These are phyloP conservation scores for Chaetomium sp. DNA, from an alignment of 2,329 filamentous ascomycete genomes.

Conservation along the genomic window DNA sequence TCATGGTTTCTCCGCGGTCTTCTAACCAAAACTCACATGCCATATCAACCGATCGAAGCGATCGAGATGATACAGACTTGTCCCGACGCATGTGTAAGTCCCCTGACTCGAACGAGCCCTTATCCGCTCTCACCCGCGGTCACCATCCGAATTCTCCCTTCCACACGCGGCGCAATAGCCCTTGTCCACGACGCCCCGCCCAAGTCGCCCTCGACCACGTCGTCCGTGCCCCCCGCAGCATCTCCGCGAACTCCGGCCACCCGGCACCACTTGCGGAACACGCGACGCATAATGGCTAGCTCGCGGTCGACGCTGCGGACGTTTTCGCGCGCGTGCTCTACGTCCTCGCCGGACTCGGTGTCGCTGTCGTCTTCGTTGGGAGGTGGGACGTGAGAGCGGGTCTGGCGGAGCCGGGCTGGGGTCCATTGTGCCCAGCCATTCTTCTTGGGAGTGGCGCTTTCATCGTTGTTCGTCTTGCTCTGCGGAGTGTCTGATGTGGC, in stretches of 20 bases:
- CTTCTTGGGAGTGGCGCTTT: neutral
- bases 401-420: conserved; percentile 31
- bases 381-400: conserved; percentile 28
- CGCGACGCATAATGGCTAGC: conserved; percentile 59
- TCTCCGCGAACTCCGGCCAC: conserved; percentile 54
- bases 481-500: neutral
- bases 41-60: too few relatives aligned
- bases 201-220: conserved; percentile 52
- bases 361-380: conserved; percentile 27
- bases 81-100: neutral
- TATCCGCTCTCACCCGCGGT: neutral
- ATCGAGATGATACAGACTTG: too few relatives aligned
- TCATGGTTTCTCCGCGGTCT: too few relatives aligned
- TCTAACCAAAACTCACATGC: too few relatives aligned
- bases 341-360: conserved; percentile 26
- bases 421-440: conserved; percentile 35
- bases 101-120: neutral
- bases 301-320: conserved; percentile 45
- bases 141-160: conserved; percentile 63
- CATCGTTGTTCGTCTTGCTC: neutral
- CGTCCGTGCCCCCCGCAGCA: conserved; percentile 35
- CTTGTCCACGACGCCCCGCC: conserved; percentile 70
- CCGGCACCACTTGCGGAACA: conserved; percentile 66
- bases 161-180: conserved; percentile 69
- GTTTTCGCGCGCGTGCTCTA: conserved; percentile 29